Percentiles rank a stretch among this genome's conserved stretches.
Conservation (phyloP, 2,329 filamentous ascomycete genomes). For the Aureobasidium sp. region DNA sequence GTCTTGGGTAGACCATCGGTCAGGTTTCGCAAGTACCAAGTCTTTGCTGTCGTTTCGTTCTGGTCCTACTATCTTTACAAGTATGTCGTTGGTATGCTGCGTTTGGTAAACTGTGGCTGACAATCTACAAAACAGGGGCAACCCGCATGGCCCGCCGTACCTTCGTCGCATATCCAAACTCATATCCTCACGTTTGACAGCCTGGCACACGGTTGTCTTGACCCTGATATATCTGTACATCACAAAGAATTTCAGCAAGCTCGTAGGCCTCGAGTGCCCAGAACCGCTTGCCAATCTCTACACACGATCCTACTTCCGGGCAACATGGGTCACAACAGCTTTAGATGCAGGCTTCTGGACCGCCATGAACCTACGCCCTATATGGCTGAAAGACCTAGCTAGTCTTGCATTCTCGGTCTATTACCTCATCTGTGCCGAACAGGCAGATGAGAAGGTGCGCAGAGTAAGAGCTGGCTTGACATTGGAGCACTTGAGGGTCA, state of each 20-base stretch:
- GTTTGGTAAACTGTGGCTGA: conserved; percentile 19
- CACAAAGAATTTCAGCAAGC: conserved; percentile 84
- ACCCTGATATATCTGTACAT: conserved; percentile 89
- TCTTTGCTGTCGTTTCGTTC: conserved; percentile 81
- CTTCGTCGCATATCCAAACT: conserved; percentile 62
- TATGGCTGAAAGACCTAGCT: conserved; percentile 72
- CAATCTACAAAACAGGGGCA: conserved; percentile 48
- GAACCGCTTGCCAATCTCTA: conserved; percentile 94
- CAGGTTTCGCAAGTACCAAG: conserved; percentile 86
- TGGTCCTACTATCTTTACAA: conserved; percentile 80
- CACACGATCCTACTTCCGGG: conserved; percentile 83
- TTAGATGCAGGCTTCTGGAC: conserved; percentile 98
- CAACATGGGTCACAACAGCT: conserved; percentile 93
- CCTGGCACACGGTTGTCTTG: conserved; percentile 82
- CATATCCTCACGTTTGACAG: conserved; percentile 63
- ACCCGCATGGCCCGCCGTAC: conserved; percentile 79
- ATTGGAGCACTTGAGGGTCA: conserved; percentile 81
- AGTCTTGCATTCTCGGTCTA: conserved; percentile 81
- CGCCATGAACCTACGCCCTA: conserved; percentile 79
- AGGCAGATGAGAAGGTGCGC: conserved; percentile 92
- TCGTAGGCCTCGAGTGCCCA: conserved; percentile 82
- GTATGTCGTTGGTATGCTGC: conserved; percentile 37
- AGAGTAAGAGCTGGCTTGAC: conserved; percentile 82
- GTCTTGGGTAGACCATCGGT: conserved; percentile 83
- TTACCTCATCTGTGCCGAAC: conserved; percentile 86